Conservation (phyloP, 768 basidiomycete genomes). For the Calocybe indica region DNA sequence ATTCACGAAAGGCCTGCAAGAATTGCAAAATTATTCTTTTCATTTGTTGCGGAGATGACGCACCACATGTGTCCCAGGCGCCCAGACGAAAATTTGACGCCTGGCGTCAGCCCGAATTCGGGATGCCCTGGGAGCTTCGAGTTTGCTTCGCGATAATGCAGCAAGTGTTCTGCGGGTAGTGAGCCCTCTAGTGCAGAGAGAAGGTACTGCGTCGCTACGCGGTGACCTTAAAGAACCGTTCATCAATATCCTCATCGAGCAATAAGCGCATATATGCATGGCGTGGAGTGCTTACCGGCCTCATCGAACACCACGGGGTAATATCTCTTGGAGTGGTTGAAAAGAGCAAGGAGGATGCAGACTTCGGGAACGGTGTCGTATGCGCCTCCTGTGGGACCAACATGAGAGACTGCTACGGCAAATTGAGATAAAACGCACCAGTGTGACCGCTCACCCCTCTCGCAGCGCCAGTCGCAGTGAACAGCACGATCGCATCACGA, state of each 20-base stretch:
- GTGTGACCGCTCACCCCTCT: conserved; percentile 86
- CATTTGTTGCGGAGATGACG: conserved; percentile 7
- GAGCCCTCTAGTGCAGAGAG: conserved; percentile 72
- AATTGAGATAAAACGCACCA: conserved; percentile 29
- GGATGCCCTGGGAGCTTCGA: conserved; percentile 87
- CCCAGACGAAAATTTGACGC: conserved; percentile 91
- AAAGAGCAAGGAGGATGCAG: conserved; percentile 68
- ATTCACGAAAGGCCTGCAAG: conserved; percentile 64
- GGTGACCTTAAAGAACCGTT: conserved; percentile 51
- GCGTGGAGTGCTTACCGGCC: conserved; percentile 48
- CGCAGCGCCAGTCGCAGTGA: conserved; percentile 82
- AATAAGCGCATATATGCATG: background rate
- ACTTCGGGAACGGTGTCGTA: conserved; percentile 84
- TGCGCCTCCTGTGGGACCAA: conserved; percentile 40
- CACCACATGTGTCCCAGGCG: conserved; percentile 88
- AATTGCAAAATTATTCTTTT: background rate
- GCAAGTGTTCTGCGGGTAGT: conserved; percentile 66
- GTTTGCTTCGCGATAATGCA: conserved; percentile 83
- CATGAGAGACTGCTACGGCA: background rate
- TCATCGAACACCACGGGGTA: conserved; percentile 75
- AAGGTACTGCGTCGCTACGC: conserved; percentile 87
- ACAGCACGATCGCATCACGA: conserved; percentile 80
- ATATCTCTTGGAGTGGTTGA: conserved; percentile 58
- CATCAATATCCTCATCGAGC: conserved; percentile 4
- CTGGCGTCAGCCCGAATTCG: conserved; percentile 86